Percentiles rank a stretch among this genome's conserved stretches.
Conservation (phyloP, 176 grass and related monocot genomes). For the Elaeis guineensis region DNA sequence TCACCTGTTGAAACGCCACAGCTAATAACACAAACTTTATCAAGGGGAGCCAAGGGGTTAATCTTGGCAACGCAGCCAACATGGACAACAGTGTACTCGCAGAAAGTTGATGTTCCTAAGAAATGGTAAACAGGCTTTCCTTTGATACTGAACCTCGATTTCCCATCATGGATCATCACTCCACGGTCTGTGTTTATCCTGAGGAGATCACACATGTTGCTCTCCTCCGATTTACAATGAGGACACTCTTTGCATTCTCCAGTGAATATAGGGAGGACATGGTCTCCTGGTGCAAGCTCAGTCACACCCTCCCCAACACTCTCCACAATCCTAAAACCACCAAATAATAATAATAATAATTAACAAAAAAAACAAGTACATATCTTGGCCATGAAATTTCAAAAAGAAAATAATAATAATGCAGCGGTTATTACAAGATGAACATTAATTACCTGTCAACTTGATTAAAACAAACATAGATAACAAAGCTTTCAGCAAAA, state of each 20-base stretch:
- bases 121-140: conserved; percentile 76
- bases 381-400: too few species aligned
- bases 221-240: conserved; percentile 77
- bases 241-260: conserved; percentile 82
- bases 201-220: conserved; percentile 88
- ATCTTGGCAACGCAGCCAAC: conserved; percentile 65
- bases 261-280: conserved; percentile 78
- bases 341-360: conserved; percentile 15
- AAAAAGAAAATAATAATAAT: too few species aligned
- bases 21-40: conserved; percentile 80
- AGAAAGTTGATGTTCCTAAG: conserved; percentile 71
- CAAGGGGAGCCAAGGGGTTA: conserved; percentile 52
- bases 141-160: conserved; percentile 50
- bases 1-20: conserved; percentile 76
- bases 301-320: conserved; percentile 65
- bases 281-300: conserved; percentile 61
- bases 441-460: too few species aligned
- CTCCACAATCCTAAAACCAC: conserved; percentile 53
- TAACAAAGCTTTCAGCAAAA: too few species aligned
- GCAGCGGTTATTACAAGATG: too few species aligned
- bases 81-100: conserved; percentile 85
- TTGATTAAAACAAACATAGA: too few species aligned
- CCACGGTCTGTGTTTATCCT: conserved; percentile 66
- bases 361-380: neutral
- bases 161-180: conserved; percentile 53